These are phyloP conservation scores for Colletotrichum tabaci DNA, from an alignment of 2,329 filamentous ascomycete genomes.

Conservation along the genomic window DNA sequence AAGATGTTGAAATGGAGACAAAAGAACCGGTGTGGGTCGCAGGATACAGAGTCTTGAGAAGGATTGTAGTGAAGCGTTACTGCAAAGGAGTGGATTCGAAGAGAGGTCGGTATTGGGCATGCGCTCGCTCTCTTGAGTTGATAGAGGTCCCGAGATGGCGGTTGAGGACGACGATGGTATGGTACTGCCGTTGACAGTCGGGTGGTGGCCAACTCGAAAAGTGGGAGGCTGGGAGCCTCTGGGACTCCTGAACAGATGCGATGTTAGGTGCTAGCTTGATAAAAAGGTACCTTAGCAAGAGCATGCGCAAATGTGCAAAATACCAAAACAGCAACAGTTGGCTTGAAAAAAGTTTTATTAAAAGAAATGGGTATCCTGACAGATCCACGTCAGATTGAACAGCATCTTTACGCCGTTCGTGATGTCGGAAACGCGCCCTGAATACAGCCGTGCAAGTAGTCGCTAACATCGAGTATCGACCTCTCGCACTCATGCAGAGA, in stretches of 20 bases:
- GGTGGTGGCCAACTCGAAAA: slow-evolving; percentile 42
- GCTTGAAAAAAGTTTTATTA: background rate
- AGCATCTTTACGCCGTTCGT: slow-evolving; percentile 21
- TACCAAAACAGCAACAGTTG: background rate
- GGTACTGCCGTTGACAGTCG: slow-evolving; percentile 38
- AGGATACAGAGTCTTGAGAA: slow-evolving; percentile 10
- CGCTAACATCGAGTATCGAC: slow-evolving; percentile 48
- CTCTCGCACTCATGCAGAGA: slow-evolving; percentile 39
- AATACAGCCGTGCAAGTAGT: slow-evolving; percentile 29
- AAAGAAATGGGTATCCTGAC: slow-evolving; percentile 34
- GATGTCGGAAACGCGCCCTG: background rate
- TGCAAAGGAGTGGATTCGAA: background rate
- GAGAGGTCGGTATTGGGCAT: no score
- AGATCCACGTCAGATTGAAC: slow-evolving; percentile 8
- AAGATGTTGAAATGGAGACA: slow-evolving; percentile 21
- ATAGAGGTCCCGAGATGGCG: slow-evolving; percentile 17
- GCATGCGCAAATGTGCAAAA: background rate
- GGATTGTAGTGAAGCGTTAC: background rate
- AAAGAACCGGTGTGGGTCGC: slow-evolving; percentile 31
- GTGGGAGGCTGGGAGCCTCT: slow-evolving; percentile 42
- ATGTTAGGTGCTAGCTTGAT: slow-evolving; percentile 43
- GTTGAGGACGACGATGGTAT: slow-evolving; percentile 27
- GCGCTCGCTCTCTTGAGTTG: background rate
- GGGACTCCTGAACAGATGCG: slow-evolving; percentile 36
- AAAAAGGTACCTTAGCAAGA: slow-evolving; percentile 38